Percentiles rank a stretch among this genome's conserved stretches.
phyloP scores from a whole-genome alignment of 371 early-diverging fungal genomes.

The Basidiobolus heterosporus region DNA sequence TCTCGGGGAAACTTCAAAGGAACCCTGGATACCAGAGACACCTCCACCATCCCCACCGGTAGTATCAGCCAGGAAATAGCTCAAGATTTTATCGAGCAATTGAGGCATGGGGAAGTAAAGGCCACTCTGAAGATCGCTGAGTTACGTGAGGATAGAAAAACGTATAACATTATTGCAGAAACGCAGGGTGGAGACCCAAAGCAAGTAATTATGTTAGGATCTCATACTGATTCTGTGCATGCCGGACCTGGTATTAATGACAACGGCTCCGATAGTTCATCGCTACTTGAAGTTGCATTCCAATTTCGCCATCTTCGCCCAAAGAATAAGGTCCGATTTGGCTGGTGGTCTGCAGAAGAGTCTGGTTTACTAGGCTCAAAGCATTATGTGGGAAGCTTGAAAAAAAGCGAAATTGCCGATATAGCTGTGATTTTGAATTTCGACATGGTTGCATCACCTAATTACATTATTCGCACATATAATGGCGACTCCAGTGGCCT shows the following conservation, averaged over 20 bases:
- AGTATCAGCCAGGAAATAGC: slow-evolving; percentile 16
- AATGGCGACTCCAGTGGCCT: slow-evolving; percentile 12
- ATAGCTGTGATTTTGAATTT: slow-evolving; percentile 34
- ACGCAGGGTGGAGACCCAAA: too few species aligned
- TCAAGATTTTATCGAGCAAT: slow-evolving; percentile 8
- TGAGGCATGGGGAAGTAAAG: slow-evolving; percentile 14
- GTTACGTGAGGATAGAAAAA: background rate
- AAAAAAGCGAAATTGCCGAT: slow-evolving; percentile 10
- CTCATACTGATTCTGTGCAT: slow-evolving; percentile 20
- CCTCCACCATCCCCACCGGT: slow-evolving; percentile 14
- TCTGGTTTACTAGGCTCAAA: slow-evolving; percentile 40
- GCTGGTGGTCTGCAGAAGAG: slow-evolving; percentile 54
- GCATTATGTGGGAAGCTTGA: slow-evolving; percentile 18
- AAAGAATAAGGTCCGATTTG: slow-evolving; percentile 27
- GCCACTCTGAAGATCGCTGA: slow-evolving; percentile 14
- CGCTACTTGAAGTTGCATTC: slow-evolving; percentile 32
- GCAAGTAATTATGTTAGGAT: too few species aligned
- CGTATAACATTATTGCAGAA: too few species aligned
- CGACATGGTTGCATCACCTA: slow-evolving; percentile 52
- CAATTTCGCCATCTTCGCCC: slow-evolving; percentile 12
- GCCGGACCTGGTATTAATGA: slow-evolving; percentile 35
- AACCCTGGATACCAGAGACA: slow-evolving; percentile 10
- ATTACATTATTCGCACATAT: slow-evolving; percentile 30
- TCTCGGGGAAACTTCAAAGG: slow-evolving; percentile 9
- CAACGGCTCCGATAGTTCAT: slow-evolving; percentile 40